Base-by-base conservation (phyloP, 352 stramenopile genomes). In the Pythium phragmitis region DNA sequence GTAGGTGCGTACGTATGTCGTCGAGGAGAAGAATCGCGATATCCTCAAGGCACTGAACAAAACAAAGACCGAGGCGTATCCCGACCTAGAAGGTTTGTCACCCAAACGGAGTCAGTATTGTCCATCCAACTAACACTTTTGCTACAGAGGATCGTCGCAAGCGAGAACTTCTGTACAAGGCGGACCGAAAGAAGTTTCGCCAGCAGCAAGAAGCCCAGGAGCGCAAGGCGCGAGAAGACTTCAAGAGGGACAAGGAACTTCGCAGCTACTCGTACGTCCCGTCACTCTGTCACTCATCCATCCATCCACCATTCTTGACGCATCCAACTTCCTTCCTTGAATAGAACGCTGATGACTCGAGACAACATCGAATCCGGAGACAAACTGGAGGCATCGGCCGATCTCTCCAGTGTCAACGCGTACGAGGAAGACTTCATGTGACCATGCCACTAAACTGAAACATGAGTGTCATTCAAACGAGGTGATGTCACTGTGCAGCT, bases 31-130 rank as follows among this genome's bases (percentile, higher is more conserved):
- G 57, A 76, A 91, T 65, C 91, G 87, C 33, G 79, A 89, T 14
- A 93, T 96, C 16, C 42, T 97, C 30, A 97, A 97, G 59, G 77
- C 74, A 30, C 73, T 97, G 28, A 96, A 96, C 60, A 86, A 88
- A 56, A 91, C 90, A 43, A 97, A 97, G 65, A 64, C 76, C 7
- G 83, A 92, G 59, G 70, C 73, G 30, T 79, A 89, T 53, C 87
- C 83, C 8, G 81, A 96, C 34, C 62, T 96, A 26, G 85, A 94
- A 87, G 85, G 84, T 88, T 9, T 47, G 39, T 43, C 1, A 8
- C 34, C 13, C 36, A 12, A 43, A 21, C 14, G 0, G n/a, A 50
- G 21, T 43, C 28, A 28, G 39, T 50, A 39, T 7, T 33, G 52
- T 61, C n/a, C 21, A 45, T 45, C 13, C 39, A n/a, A 16, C 39